phyloP scores from a whole-genome alignment of 176 grass and related monocot genomes.

The Musa schizocarpa region DNA sequence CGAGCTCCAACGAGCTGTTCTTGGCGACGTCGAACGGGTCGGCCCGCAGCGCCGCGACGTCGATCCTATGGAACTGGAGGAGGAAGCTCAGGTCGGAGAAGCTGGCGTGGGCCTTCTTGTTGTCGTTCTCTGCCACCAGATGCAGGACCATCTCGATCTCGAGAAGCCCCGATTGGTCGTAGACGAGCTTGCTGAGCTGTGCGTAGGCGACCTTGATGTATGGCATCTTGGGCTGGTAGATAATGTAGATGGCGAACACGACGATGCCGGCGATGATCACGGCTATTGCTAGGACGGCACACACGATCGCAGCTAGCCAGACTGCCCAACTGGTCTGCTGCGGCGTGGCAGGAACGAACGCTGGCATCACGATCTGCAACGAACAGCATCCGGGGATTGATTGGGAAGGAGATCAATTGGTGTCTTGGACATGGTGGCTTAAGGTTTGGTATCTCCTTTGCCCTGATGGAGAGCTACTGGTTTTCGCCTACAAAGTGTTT shows the following conservation, averaged over 20 bases:
- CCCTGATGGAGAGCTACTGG: slow-evolving; percentile 28
- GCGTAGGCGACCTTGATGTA: slow-evolving; percentile 49
- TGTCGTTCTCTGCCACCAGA: slow-evolving; percentile 50
- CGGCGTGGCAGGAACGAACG: neutral
- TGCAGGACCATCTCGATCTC: slow-evolving; percentile 25
- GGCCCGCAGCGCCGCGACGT: slow-evolving; percentile 34
- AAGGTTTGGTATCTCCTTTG: slow-evolving; percentile 63
- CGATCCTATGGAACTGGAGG: slow-evolving; percentile 50
- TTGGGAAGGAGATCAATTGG: neutral
- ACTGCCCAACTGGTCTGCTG: slow-evolving; percentile 2
- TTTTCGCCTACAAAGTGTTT: neutral
- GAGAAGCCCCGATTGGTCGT: slow-evolving; percentile 42
- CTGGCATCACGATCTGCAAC: neutral
- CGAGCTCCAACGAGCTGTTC: slow-evolving; percentile 37
- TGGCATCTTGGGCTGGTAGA: slow-evolving; percentile 67
- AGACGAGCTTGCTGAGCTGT: slow-evolving; percentile 29
- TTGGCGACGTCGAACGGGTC: slow-evolving; percentile 37
- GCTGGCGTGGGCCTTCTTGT: slow-evolving; percentile 46
- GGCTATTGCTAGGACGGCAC: slow-evolving; percentile 33
- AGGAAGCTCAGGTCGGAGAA: slow-evolving; percentile 48
- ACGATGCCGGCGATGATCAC: slow-evolving; percentile 50
- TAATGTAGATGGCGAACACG: slow-evolving; percentile 64
- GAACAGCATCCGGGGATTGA: slow-evolving; percentile 1
- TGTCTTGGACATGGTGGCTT: neutral
- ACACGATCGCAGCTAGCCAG: slow-evolving; percentile 42